Evolutionary conservation across 2,329 filamentous ascomycete genomes (phyloP).

Genomic region (Phaeosphaeria sp.): DNA sequence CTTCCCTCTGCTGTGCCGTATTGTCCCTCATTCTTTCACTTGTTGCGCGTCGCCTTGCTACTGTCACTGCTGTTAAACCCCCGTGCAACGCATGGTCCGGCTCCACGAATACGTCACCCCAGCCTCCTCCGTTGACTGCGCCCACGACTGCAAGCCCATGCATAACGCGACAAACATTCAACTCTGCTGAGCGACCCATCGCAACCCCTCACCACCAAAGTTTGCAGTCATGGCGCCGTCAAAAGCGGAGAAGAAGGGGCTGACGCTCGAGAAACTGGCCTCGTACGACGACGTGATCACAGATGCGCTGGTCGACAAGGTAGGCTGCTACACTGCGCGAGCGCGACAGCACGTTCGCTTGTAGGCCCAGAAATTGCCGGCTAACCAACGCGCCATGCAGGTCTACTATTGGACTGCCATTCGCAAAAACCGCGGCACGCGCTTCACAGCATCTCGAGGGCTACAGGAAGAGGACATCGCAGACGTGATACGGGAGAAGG

Average conservation of each 20-base stretch:
- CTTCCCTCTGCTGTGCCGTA: slow-evolving; percentile 19
- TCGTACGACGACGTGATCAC: slow-evolving; percentile 96
- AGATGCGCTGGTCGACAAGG: slow-evolving; percentile 92
- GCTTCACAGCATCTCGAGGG: slow-evolving; percentile 83
- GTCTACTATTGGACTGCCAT: slow-evolving; percentile 96
- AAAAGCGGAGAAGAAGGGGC: slow-evolving; percentile 66
- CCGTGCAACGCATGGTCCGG: slow-evolving; percentile 26
- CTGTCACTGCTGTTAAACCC: slow-evolving; percentile 11
- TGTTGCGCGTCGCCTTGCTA: slow-evolving; percentile 15
- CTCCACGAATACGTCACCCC: slow-evolving; percentile 36
- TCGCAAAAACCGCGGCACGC: slow-evolving; percentile 85
- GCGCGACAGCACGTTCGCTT: slow-evolving; percentile 16
- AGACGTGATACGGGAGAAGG: slow-evolving; percentile 65
- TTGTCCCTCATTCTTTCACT: slow-evolving; percentile 22
- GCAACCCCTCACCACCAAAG: background rate
- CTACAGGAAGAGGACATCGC: slow-evolving; percentile 71
- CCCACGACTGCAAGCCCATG: slow-evolving; percentile 1
- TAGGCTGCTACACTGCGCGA: slow-evolving; percentile 55
- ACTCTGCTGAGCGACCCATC: background rate
- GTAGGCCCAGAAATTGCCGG: slow-evolving; percentile 3
- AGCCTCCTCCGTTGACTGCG: slow-evolving; percentile 20
- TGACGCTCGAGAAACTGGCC: slow-evolving; percentile 86
- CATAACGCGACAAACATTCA: slow-evolving; percentile 6
- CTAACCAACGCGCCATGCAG: slow-evolving; percentile 55
- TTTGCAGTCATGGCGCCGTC: slow-evolving; percentile 50